phyloP scores from a whole-genome alignment of 768 basidiomycete species.

The Pleurotus cornucopiae region DNA sequence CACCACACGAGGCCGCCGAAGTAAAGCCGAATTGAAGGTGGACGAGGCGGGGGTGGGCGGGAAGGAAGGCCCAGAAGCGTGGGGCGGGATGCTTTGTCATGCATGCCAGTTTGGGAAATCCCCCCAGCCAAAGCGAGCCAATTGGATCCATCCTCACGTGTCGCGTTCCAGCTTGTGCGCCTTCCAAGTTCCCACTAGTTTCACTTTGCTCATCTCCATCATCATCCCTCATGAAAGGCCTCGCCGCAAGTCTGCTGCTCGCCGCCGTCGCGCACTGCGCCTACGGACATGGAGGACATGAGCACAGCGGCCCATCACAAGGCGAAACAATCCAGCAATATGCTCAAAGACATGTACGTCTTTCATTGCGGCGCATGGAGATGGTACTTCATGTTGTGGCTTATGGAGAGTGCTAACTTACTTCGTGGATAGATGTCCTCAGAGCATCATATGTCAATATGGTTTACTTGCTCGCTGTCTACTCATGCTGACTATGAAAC shows the following conservation, averaged over 20 bases:
- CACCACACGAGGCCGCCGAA: no score
- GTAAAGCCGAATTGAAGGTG: no score
- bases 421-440: slow-evolving; percentile 65
- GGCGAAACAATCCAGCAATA: slow-evolving; percentile 78
- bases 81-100: neutral
- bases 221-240: slow-evolving; percentile 40
- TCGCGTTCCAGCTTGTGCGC: neutral
- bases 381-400: slow-evolving; percentile 10
- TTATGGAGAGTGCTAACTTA: slow-evolving; percentile 10
- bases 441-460: slow-evolving; percentile 78
- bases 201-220: neutral
- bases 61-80: no score
- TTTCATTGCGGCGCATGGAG: neutral
- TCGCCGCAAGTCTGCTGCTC: slow-evolving; percentile 30
- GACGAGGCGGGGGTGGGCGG: no score
- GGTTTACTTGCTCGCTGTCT: neutral
- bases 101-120: neutral
- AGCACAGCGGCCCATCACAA: slow-evolving; percentile 38
- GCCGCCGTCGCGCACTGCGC: slow-evolving; percentile 28
- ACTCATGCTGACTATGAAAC: slow-evolving; percentile 8
- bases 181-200: no score
- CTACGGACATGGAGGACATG: slow-evolving; percentile 60
- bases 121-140: neutral
- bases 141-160: neutral
- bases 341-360: slow-evolving; percentile 85